A percentile compares a stretch with the other conserved stretches of the same genome.
Evolutionary conservation across 108 stramenopile genomes (phyloP).

Genomic region (Nitzschia sp.): DNA sequence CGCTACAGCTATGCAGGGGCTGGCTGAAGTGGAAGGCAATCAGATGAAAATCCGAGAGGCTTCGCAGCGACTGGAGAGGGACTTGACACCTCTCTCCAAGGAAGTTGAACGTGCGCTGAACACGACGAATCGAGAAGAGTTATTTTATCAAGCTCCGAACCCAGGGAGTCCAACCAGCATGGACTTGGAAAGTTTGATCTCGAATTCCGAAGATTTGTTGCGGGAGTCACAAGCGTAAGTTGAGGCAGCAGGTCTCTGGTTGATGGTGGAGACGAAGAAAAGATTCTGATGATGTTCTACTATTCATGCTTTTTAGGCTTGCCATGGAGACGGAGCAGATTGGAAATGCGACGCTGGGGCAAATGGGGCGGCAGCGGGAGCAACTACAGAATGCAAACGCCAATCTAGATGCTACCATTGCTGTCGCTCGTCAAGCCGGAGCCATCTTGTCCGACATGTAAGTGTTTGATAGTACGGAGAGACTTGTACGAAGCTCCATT

Average conservation of each 20-base stretch:
- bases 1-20: constrained; percentile 71
- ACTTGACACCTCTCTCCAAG: constrained; percentile 60
- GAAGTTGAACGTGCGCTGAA: constrained; percentile 59
- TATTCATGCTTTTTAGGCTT: constrained; percentile 29
- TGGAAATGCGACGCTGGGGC: constrained; percentile 59
- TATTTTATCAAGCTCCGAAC: constrained; percentile 49
- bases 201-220: constrained; percentile 67
- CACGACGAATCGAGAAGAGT: constrained; percentile 31
- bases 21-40: constrained; percentile 80
- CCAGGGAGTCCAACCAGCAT: constrained; percentile 14
- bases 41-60: constrained; percentile 61
- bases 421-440: constrained; percentile 58
- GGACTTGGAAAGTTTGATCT: constrained; percentile 59
- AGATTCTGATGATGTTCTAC: background rate
- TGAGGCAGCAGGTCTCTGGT: background rate
- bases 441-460: constrained; percentile 56
- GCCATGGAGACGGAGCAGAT: constrained; percentile 74
- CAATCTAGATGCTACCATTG: constrained; percentile 47
- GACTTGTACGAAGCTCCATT: background rate
- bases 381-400: constrained; percentile 61
- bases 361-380: constrained; percentile 78
- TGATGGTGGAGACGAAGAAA: background rate
- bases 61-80: constrained; percentile 59
- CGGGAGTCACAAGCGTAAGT: constrained; percentile 72
- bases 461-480: background rate